Percentiles rank a stretch among this genome's conserved stretches.
phyloP scores from a whole-genome alignment of 129 eudicot species.

The Flaveria brownii region DNA sequence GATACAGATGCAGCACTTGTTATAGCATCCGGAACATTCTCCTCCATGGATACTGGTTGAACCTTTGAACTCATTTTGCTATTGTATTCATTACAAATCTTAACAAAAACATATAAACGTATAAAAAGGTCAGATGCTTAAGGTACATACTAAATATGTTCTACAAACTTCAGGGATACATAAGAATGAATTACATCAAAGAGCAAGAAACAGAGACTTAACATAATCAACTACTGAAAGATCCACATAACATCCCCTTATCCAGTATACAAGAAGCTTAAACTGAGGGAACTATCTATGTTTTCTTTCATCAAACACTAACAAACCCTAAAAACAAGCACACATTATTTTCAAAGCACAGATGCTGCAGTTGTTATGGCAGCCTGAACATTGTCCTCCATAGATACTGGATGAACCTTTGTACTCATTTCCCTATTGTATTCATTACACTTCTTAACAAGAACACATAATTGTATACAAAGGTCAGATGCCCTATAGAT shows the following conservation, averaged over 20 bases:
- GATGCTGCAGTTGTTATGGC: conserved; percentile 43
- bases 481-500: background rate
- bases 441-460: conserved; percentile 26
- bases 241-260: background rate
- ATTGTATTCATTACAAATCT: conserved; percentile 31
- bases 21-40: conserved; percentile 35
- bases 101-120: conserved; percentile 4
- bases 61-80: conserved; percentile 58
- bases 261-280: background rate
- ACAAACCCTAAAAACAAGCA: background rate
- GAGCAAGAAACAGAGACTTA: background rate
- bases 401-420: conserved; percentile 53
- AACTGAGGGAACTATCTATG: background rate
- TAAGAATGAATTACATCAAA: background rate
- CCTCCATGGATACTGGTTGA: conserved; percentile 55
- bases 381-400: conserved; percentile 43
- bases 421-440: conserved; percentile 50
- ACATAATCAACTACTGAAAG: background rate
- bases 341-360: background rate
- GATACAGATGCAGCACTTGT: conserved; percentile 50
- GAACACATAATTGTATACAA: conserved; percentile 5
- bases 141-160: background rate
- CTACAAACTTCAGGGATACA: background rate
- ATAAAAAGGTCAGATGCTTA: background rate
- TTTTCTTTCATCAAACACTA: background rate